Evolutionary conservation across 2,329 filamentous ascomycete genomes (phyloP), one percentile per base, ranked within the genome.

Genomic region (Calonectria hawksworthii): DNA sequence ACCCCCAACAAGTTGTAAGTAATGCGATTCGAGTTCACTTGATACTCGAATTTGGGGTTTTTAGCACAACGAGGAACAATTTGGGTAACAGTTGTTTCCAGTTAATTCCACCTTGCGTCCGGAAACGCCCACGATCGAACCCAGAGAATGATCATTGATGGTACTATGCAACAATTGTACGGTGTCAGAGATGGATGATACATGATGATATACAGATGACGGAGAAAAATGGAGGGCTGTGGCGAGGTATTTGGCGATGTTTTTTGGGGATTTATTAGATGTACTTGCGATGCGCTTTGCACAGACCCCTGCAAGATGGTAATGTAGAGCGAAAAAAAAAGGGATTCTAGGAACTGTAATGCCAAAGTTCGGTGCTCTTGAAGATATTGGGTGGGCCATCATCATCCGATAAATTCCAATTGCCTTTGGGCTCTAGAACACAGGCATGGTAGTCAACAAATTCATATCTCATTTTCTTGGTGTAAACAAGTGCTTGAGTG

Each of bases 1-100:
- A 88, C 90, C 52, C 87, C 88, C 63, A 96, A 95, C 90, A 96
- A 96, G 90, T 92, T 98, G 90, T 98, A 93, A 92, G 89, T 90
- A 75, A 69, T 18, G 68, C 54, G 52, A 68, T 71, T 71, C 72
- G 68, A 76, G 67, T 74, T 74, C 64, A 64, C 73, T 73, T 72
- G 76, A 59, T 74, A 64, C 67, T 67, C 16, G 38, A 59, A 18
- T 51, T 69, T 73, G 74, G 68, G 68, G 73, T 54, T 70, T 70
- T 68, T 54, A 64, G 64, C 30, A 47, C 50, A 30, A 52, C 13
- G 69, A 66, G 72, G 50, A 74, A 32, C n/a, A 63, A n/a, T 54
- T 54, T 76, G 66, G 65, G 77, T 81, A 70, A 81, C 66, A 68
- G n/a, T 66, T 26, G n/a, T 47, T 41, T 75, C 66, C 64, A 81